Evolutionary conservation across 2,329 filamentous ascomycete genomes (phyloP).

Genomic region (Colletotrichum tamarilloi): DNA sequence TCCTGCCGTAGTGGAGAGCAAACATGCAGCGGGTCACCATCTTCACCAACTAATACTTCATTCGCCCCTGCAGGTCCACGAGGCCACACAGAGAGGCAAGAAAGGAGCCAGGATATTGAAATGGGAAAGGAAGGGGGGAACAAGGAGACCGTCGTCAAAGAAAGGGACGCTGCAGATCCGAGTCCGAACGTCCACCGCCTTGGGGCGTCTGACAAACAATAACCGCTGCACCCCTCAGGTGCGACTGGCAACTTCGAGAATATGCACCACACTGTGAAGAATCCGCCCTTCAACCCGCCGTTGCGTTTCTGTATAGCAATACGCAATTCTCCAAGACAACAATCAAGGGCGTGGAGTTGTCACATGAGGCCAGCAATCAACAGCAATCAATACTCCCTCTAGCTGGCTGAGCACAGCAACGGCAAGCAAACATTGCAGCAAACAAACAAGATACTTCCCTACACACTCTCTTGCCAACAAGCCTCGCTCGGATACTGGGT

Average conservation of each 20-base stretch:
- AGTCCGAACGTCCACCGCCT: not conserved
- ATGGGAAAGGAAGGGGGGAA: not conserved
- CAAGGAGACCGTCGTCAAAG: not conserved
- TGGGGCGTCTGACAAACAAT: not conserved
- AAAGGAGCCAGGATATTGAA: not conserved
- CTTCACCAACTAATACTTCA: conserved; percentile 6
- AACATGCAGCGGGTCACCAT: conserved; percentile 8
- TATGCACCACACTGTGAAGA: conserved; percentile 7
- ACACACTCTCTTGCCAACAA: not conserved
- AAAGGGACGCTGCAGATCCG: not conserved
- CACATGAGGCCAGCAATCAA: not conserved
- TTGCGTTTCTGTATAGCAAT: not conserved
- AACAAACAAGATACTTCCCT: not conserved
- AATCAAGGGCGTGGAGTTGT: not conserved
- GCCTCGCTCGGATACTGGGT: not conserved
- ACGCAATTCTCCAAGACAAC: not conserved
- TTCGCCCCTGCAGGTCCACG: not conserved
- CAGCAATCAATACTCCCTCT: not conserved
- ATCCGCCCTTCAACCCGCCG: not conserved
- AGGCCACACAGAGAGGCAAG: not conserved
- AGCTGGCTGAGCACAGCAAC: not conserved
- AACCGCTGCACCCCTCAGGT: not conserved
- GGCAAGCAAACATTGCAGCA: conserved; percentile 18
- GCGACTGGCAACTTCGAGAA: not conserved
- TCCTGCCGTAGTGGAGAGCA: conserved; percentile 9